phyloP scores from a whole-genome alignment of 2,329 filamentous ascomycete species.

The Ascomycota sp. region DNA sequence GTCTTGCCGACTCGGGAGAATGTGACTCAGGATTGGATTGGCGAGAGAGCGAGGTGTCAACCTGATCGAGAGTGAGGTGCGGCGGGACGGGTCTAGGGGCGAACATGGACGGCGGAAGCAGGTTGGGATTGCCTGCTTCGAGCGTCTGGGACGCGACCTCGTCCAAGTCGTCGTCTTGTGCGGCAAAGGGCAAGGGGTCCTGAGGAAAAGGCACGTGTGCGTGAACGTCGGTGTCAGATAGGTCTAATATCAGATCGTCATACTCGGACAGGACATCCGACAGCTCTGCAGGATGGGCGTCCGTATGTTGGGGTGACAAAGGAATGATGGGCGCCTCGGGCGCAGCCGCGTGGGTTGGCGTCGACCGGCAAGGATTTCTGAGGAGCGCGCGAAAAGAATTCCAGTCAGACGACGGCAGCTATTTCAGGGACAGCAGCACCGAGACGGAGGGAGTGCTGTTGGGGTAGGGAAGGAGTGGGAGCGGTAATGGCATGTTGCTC shows the following conservation, averaged over 20 bases:
- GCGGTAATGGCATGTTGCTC: too few relatives aligned
- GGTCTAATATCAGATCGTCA: constrained; percentile 20
- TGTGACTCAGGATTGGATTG: constrained; percentile 6
- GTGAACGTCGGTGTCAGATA: constrained; percentile 9
- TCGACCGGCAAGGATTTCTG: constrained; percentile 9
- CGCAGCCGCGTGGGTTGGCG: constrained; percentile 5
- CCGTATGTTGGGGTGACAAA: constrained; percentile 4
- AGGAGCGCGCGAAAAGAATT: constrained; percentile 4
- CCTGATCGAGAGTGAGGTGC: constrained; percentile 27
- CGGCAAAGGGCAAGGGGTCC: constrained; percentile 8
- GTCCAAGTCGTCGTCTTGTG: constrained; percentile 5
- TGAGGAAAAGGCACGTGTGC: too few relatives aligned
- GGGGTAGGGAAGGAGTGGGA: too few relatives aligned
- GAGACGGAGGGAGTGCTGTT: too few relatives aligned
- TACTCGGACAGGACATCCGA: constrained; percentile 22
- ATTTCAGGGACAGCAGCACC: too few relatives aligned
- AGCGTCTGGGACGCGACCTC: constrained; percentile 8
- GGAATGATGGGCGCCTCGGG: constrained; percentile 16
- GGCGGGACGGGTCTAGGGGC: constrained; percentile 28
- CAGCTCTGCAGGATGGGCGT: constrained; percentile 16
- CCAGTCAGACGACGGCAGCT: constrained; percentile 10
- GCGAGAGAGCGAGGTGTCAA: constrained; percentile 12
- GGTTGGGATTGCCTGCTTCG: constrained; percentile 16
- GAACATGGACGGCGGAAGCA: constrained; percentile 25
- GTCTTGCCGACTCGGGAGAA: constrained; percentile 11